Base-by-base conservation (phyloP, 495 filamentous ascomycete genomes). In the Hyaloscypha finlandica region DNA sequence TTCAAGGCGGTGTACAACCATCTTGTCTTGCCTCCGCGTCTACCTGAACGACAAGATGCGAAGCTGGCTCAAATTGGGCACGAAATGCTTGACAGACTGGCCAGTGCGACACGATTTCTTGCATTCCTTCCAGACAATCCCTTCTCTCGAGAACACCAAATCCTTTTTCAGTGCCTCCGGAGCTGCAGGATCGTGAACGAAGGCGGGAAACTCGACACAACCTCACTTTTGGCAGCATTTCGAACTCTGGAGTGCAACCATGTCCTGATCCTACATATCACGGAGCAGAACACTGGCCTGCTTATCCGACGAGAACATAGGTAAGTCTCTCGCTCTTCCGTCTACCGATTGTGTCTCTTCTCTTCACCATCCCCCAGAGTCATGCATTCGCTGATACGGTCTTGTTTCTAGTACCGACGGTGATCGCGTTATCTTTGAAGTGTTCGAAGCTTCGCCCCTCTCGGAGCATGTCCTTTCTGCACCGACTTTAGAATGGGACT, bases 221-320 rank as follows among this genome's bases (percentile, higher is more conserved):
- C 8, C 42, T 71, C 70, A 1, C 48, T 86, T 6, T 19, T 80
- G n/a, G 25, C 67, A 20, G 74, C 74, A n/a, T 71, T 86, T 9
- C 22, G 66, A 2, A 55, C 65, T 0, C 70, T 85, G 5, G 57
- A 78, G 16, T 61, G 64, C 1, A 61, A 73, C 19, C 65, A 72
- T 53, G 65, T 74, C 19, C 67, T 88, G 19, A 79, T 85, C 19
- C 53, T 87, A 8, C 73, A 85, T 71, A 69, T 89, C 25, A 65
- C 71, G 4, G 77, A 80, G 55, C 86, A 88, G 67, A 89, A 88
- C 78, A 83, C 86, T 3, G 84, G 77, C 12, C 61, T 88, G 14
- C 68, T 88, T 6, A 75, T 89, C 33, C 78, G 80, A 48, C 73
- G 75, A 8, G 71, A 77, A 14, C 39, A 35, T 3, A 16, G 59